Conservation (phyloP, 495 filamentous ascomycete species). For the Ascobolus immersus region DNA sequence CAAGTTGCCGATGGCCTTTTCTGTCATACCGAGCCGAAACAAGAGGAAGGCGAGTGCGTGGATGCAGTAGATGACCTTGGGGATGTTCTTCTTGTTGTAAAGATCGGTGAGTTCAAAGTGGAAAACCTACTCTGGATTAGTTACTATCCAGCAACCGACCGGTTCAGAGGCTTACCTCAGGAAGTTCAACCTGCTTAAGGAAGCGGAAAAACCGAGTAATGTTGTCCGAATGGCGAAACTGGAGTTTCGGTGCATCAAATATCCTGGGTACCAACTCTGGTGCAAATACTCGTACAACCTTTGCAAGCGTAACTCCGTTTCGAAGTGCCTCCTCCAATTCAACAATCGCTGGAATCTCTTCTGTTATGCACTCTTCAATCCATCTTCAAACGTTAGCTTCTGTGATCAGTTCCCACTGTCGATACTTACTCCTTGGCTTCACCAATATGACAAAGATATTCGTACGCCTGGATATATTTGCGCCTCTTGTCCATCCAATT, state of each 20-base stretch:
- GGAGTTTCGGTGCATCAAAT: conserved; percentile 57
- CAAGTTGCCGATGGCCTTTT: conserved; percentile 93
- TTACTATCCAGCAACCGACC: background rate
- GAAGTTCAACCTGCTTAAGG: conserved; percentile 75
- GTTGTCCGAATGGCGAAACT: conserved; percentile 93
- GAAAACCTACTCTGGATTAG: conserved; percentile 30
- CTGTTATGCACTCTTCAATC: conserved; percentile 85
- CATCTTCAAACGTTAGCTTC: conserved; percentile 23
- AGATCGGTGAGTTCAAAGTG: conserved; percentile 92
- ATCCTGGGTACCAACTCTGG: conserved; percentile 52
- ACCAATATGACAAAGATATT: conserved; percentile 97
- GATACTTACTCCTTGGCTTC: conserved; percentile 57
- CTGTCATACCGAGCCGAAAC: conserved; percentile 76
- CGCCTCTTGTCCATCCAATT: conserved; percentile 99
- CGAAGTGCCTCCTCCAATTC: conserved; percentile 79
- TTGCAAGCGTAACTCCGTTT: conserved; percentile 83
- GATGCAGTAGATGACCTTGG: conserved; percentile 96
- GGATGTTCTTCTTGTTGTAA: conserved; percentile 99
- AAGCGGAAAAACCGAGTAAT: conserved; percentile 85
- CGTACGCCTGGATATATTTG: conserved; percentile 89
- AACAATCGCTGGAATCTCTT: conserved; percentile 81
- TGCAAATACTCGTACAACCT: conserved; percentile 78
- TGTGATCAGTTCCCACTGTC: background rate
- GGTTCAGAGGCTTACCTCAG: conserved; percentile 27
- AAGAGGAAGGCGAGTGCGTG: conserved; percentile 91